Evolutionary conservation across 2,329 filamentous ascomycete species (phyloP), one percentile per base, ranked within the genome.

Genomic region (Cladorrhinum sp.): DNA sequence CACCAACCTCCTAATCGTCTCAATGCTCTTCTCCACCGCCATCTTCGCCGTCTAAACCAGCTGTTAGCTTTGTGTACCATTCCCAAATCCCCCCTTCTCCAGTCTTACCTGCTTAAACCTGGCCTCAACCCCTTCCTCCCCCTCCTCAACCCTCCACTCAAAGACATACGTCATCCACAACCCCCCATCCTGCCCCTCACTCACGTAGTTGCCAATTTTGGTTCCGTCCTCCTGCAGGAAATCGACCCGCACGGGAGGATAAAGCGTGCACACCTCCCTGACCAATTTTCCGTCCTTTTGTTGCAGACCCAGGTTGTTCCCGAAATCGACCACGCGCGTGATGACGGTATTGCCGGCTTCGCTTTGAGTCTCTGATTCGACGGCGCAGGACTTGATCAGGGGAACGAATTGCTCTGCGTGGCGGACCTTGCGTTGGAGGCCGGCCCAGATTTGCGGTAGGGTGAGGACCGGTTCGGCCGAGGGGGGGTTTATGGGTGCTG

Each of bases 111-210:
- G 61, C 54, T 67, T 62, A 56, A 69, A 66, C 59, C 4, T 67
- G 28, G 66, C 66, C 20, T 67, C 65, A 26, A 65, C 66, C 42
- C 68, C 69, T 52, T 57, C 59, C 51, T 56, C 64, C 2, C 71
- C 61, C 0, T 59, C 66, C 7, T 64, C 55, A 57, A 70, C 60
- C 55, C 65, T 65, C 71, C 73, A 72, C 24, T 70, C 67, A 64
- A 75, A 75, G 1, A 69, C 62, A 61, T 72, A 74, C 12, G 73
- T 75, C 65, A 75, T 62, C 51, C 65, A 71, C 30, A 74, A 52
- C 23, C 65, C 62, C 55, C 64, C 69, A 51, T 55, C 61, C 9
- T 69, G 55, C 8, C 72, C 69, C 16, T 52, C 24, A 50, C 67
- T 65, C 49, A 74, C 64, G 49, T 73, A 69, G 59, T 75, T 76